phyloP scores from a whole-genome alignment of 1,139 yeast species.

The Zygosaccharomyces pseudobailii region DNA sequence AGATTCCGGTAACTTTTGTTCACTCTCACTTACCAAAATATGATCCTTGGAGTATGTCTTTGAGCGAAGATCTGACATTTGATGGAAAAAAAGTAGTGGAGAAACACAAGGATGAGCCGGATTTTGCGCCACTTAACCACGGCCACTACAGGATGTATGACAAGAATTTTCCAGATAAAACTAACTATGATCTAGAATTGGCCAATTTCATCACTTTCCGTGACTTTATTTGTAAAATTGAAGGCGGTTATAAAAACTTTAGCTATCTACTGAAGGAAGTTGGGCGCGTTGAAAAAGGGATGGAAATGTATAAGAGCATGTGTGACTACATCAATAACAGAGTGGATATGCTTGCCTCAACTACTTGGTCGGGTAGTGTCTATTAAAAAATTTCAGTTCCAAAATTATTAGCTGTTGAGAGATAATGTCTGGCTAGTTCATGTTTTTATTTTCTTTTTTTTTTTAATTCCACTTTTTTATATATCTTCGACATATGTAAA shows the following conservation, averaged over 20 bases:
- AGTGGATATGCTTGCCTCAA: conserved; percentile 5
- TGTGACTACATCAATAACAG: conserved; percentile 18
- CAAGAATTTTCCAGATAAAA: conserved; percentile 19
- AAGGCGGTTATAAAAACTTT: conserved; percentile 18
- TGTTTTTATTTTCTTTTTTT: no score
- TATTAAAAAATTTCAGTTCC: not conserved
- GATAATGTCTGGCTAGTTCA: not conserved
- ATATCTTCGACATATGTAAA: no score
- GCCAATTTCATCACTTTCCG: conserved; percentile 27
- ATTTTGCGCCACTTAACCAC: conserved; percentile 7
- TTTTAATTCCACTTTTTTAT: no score
- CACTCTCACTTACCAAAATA: conserved; percentile 33
- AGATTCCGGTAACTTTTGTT: conserved; percentile 29
- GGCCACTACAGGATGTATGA: conserved; percentile 29
- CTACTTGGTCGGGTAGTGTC: conserved; percentile 10
- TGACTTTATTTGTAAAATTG: conserved; percentile 22
- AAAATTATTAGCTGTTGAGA: not conserved
- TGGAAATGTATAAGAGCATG: conserved; percentile 12
- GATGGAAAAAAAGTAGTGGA: conserved; percentile 16
- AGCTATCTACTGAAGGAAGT: conserved; percentile 24
- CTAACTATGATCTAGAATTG: conserved; percentile 31
- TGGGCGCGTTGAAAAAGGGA: conserved; percentile 4
- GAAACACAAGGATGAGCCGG: conserved; percentile 8
- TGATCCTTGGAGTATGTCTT: conserved; percentile 26
- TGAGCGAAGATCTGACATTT: conserved; percentile 22